Evolutionary conservation across 306 rosid genomes (phyloP).

Genomic region (Rosa chinensis): DNA sequence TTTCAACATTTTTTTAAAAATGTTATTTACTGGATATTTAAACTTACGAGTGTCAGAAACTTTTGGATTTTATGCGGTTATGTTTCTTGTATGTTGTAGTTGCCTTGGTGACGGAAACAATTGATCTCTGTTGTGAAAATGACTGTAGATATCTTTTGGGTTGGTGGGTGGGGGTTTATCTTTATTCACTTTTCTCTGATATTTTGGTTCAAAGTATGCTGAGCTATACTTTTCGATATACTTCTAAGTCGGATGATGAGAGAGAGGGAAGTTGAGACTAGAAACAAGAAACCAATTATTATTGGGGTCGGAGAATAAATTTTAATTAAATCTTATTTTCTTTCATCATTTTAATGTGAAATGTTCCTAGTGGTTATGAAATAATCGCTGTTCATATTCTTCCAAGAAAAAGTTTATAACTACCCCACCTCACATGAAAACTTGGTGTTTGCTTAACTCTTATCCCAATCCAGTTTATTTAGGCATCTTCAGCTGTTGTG

Average conservation of each 20-base stretch:
- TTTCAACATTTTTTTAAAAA: not conserved
- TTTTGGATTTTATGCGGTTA: not conserved
- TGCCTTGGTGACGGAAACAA: not conserved
- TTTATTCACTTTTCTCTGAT: not conserved
- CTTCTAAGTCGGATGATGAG: not conserved
- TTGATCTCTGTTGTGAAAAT: not conserved
- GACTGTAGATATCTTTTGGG: not conserved
- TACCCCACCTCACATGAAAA: not conserved
- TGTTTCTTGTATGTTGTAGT: slow-evolving; percentile 2
- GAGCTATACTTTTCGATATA: not conserved
- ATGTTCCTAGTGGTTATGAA: not conserved
- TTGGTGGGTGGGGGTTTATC: not conserved
- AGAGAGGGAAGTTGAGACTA: not conserved
- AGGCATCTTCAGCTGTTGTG: not conserved
- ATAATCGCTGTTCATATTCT: not conserved
- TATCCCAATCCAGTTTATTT: too few species aligned
- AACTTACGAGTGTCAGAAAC: not conserved
- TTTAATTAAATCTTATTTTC: too few species aligned
- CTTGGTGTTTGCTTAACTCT: not conserved
- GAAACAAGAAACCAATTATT: not conserved
- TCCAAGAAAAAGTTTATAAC: not conserved
- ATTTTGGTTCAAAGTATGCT: not conserved
- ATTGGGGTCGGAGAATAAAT: not conserved
- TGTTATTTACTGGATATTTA: not conserved
- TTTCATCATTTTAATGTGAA: too few species aligned